Base-by-base conservation (phyloP, 2,329 filamentous ascomycete species). In the Xylariomycetidae sp. region DNA sequence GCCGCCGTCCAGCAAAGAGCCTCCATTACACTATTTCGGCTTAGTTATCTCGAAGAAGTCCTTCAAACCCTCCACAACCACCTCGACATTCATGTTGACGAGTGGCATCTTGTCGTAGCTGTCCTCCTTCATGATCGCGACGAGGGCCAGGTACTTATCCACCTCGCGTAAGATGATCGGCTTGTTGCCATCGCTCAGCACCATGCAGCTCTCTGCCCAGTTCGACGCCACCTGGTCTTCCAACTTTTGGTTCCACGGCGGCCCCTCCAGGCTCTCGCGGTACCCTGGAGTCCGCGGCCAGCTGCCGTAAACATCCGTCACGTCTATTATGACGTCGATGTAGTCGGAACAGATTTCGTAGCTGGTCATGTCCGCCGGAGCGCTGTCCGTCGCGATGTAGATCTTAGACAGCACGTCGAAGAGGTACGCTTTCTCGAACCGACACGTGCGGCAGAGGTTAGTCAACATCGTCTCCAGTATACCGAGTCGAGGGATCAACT, bases 311-410 rank as follows among this genome's bases (percentile, higher is more conserved):
- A 98, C 82, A 56, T 96, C 90, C 18, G 87, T 92, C 34, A 96
- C 84, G 57, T 98, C 92, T 38, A 96, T 90, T 42, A 98, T 94
- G 40, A 96, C 88, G 58, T 98, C 92, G 48, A 98, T 95, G 57
- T 95, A 96, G 57, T 98, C 92, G 31, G 87, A 94, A 65, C 92
- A 98, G 54, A 96, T 94, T 64, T 96, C 92, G 59, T 98, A 98
- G 57, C 85, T 90, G 25, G 85, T 84, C 72, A 95, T 92, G 54
- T 96, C 90, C 19, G 90, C 86, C 0, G 90, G 90, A 24, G 85
- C 83, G 19, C 83, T 92, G 58, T 98, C 92, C 5, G 90, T 95
- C 1, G 92, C 92, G 48, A 98, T 94, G 65, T 98, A 98, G 42
- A 98, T 95, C 66, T 98, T 98, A 63, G 86, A 94, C 48, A 94